Conservation (phyloP, 1,284 basidiomycete genomes). For the Ustilago loliicola region DNA sequence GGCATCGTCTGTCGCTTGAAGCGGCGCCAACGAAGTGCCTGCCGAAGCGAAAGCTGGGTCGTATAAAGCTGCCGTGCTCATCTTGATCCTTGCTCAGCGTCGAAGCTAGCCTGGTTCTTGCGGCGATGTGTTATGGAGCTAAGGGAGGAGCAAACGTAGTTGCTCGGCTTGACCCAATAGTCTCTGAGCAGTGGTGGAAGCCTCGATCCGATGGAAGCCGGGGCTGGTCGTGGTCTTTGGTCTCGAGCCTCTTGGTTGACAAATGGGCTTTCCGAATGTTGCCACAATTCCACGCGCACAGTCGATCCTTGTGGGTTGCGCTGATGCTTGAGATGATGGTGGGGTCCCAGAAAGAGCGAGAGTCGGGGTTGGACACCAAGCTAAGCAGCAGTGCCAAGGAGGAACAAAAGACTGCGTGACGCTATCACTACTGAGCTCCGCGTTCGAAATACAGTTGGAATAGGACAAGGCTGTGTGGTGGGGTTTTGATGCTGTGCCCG, state of each 20-base stretch:
- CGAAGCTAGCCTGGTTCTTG: too few relatives aligned
- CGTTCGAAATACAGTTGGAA: background rate
- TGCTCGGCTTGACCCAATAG: background rate
- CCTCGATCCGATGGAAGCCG: background rate
- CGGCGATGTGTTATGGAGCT: background rate
- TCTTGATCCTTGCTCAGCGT: background rate
- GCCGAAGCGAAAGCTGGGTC: constrained; percentile 54
- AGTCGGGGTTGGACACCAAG: too few relatives aligned
- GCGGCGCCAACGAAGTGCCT: constrained; percentile 44
- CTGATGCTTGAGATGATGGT: background rate
- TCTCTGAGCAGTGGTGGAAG: background rate
- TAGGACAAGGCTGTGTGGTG: constrained; percentile 1
- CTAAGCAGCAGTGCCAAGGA: background rate
- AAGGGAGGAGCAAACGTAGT: background rate
- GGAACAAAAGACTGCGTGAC: background rate
- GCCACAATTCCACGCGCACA: background rate
- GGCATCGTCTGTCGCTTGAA: constrained; percentile 16
- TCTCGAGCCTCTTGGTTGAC: background rate
- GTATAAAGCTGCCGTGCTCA: constrained; percentile 29
- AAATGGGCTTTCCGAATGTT: background rate
- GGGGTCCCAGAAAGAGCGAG: background rate
- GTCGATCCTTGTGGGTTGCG: background rate
- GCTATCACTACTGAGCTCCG: background rate
- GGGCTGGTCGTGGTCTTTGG: background rate
- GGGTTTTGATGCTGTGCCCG: background rate